Percentiles rank a stretch among this genome's conserved stretches.
Conservation (phyloP, 148 eudicot genomes). For the Mesembryanthemum crystallinum region DNA sequence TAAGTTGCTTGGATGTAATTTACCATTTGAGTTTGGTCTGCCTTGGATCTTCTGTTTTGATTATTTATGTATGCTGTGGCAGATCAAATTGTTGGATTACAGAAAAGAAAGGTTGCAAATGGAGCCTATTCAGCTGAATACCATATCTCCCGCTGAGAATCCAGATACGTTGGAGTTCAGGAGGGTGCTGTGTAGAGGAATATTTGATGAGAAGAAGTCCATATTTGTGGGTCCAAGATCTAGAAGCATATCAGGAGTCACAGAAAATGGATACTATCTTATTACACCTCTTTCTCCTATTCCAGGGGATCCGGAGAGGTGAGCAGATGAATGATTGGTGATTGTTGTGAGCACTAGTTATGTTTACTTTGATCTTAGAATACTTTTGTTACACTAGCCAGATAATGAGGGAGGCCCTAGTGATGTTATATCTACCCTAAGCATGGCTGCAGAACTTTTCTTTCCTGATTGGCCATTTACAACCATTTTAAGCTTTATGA, state of each 20-base stretch:
- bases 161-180: constrained; percentile 67
- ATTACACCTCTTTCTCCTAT: constrained; percentile 84
- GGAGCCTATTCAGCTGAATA: constrained; percentile 63
- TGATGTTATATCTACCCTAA: background rate
- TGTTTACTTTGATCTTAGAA: background rate
- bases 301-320: constrained; percentile 64
- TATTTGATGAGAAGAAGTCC: constrained; percentile 73
- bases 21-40: background rate
- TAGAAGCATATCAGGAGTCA: constrained; percentile 97
- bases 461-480: background rate
- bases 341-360: constrained; percentile 1
- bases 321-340: constrained; percentile 15
- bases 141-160: constrained; percentile 36
- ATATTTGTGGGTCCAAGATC: constrained; percentile 92
- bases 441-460: background rate
- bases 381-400: background rate
- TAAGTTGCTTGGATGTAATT: background rate
- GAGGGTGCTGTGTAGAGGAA: constrained; percentile 65
- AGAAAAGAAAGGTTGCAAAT: constrained; percentile 57
- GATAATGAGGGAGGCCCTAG: background rate
- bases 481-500: background rate
- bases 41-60: background rate
- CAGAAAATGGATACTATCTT: constrained; percentile 88
- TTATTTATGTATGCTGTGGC: constrained; percentile 19
- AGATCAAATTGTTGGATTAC: constrained; percentile 87